Evolutionary conservation across 164 flowering plant genomes (phyloP), one percentile per base, ranked within the genome.

Genomic region (Platanus orientalis): DNA sequence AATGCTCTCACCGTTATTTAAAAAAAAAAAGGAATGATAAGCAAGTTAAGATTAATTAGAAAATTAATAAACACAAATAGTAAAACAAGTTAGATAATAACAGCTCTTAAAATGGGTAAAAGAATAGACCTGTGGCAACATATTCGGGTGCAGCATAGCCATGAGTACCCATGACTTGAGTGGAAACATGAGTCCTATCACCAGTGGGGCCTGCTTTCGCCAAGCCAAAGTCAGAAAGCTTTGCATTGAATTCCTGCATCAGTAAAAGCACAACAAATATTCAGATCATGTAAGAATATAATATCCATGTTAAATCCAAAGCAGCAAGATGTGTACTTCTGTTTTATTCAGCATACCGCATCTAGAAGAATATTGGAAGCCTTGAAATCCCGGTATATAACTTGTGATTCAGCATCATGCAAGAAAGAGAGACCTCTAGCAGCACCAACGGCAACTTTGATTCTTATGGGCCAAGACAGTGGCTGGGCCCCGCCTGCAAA

Each of bases 81-180:
- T 4, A 34, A 9, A 34, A 34, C 39, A 34, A 34, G 39, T 9
- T 34, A 34, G 9, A 4, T 47, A 17, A n/a, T n/a, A n/a, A n/a
- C n/a, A n/a, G n/a, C n/a, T n/a, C n/a, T n/a, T n/a, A n/a, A 47
- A 47, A 1, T 17, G 17, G 51, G 51, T 2, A 4, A n/a, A 47
- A 2, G 21, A 47, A 47, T 47, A 21, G 51, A 47, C 51, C 51
- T 47, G 51, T 47, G 23, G 51, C 51, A 47, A 47, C 51, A 47
- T n/a, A n/a, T n/a, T n/a, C n/a, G n/a, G n/a, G n/a, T n/a, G n/a
- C n/a, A n/a, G n/a, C n/a, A n/a, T n/a, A 9, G 16, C 51, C 51
- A 47, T 47, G 51, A 47, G 51, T 47, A 47, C 51, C 51, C 51
- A 47, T 47, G 51, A 47, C 51, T n/a, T 47, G 51, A n/a, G 51